Conservation (phyloP, 352 stramenopile genomes). For the Pythium apleroticum region DNA sequence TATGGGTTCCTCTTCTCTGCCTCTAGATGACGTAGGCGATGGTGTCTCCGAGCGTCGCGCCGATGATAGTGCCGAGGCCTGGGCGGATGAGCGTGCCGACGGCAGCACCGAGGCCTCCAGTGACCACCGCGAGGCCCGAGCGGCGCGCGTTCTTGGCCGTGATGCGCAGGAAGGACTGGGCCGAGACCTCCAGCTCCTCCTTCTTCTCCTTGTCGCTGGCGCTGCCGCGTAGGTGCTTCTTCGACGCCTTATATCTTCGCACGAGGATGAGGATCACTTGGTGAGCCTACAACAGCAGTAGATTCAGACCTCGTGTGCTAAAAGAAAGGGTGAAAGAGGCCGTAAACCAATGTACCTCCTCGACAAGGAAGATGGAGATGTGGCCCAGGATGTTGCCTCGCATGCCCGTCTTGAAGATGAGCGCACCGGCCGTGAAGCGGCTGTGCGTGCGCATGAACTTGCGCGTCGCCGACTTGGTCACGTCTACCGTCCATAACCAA, state of each 20-base stretch:
- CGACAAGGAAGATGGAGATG: constrained; percentile 80
- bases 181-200: constrained; percentile 1
- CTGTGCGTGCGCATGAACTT: constrained; percentile 77
- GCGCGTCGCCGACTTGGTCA: constrained; percentile 71
- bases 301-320: background rate
- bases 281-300: constrained; percentile 43
- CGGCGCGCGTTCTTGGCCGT: constrained; percentile 65
- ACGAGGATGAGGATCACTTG: constrained; percentile 74
- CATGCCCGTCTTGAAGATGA: constrained; percentile 84
- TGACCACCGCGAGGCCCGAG: constrained; percentile 66
- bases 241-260: constrained; percentile 47
- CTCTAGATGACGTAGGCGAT: constrained; percentile 72
- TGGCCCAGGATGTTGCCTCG: constrained; percentile 70
- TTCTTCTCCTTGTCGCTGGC: constrained; percentile 27
- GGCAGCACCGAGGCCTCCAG: constrained; percentile 60
- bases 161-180: constrained; percentile 40
- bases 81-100: constrained; percentile 72
- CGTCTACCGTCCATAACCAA: constrained; percentile 34
- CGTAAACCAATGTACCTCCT: constrained; percentile 47
- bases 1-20: background rate
- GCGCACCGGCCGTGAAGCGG: constrained; percentile 40
- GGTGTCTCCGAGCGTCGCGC: constrained; percentile 75
- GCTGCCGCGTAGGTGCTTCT: constrained; percentile 31
- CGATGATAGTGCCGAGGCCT: constrained; percentile 76
- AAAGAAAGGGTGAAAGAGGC: background rate